phyloP scores from a whole-genome alignment of 2,329 filamentous ascomycete genomes.

The Camillea tinctor region DNA sequence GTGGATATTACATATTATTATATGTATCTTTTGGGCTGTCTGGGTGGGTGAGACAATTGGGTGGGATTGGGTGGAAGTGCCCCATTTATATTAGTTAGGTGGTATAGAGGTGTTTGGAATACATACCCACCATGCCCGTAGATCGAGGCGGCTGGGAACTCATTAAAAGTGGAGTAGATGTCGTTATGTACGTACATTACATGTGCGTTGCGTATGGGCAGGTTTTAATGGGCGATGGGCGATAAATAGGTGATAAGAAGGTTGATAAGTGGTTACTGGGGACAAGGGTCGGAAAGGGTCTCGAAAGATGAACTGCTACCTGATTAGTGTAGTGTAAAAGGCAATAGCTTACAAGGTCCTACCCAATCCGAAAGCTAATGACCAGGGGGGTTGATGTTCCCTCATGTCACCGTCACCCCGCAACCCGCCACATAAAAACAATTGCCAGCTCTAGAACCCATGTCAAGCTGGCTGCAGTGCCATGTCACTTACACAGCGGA shows the following conservation, averaged over 20 bases:
- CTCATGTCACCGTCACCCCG: constrained; percentile 26
- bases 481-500: constrained; percentile 3
- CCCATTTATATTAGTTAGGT: no score
- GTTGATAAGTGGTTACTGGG: neutral
- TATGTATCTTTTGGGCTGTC: no score
- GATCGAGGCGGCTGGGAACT: neutral
- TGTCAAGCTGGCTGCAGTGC: constrained; percentile 1
- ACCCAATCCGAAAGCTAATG: neutral
- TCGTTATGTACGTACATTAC: constrained; percentile 1
- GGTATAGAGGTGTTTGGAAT: neutral
- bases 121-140: neutral
- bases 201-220: neutral
- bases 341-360: neutral
- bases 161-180: neutral
- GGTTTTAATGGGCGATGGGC: no score
- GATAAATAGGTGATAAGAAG: no score
- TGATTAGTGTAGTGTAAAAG: no score
- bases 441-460: constrained; percentile 1
- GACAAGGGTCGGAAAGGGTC: neutral
- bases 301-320: constrained; percentile 5
- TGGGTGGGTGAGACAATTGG: no score
- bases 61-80: no score
- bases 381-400: neutral
- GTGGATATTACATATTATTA: neutral
- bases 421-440: constrained; percentile 26